phyloP scores from a whole-genome alignment of 257 asterid genomes.

The Lavandula angustifolia region DNA sequence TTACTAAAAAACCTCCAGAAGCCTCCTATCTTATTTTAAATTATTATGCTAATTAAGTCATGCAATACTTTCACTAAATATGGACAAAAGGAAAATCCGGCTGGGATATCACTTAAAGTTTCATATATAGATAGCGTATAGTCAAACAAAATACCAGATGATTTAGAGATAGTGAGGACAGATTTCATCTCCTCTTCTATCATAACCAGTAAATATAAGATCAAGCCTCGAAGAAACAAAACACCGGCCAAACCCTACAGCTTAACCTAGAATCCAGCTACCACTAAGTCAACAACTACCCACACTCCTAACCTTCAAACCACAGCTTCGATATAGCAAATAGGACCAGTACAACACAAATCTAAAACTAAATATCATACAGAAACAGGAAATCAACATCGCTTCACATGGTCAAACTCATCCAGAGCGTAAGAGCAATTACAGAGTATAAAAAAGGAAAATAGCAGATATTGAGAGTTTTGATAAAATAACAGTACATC shows the following conservation, averaged over 20 bases:
- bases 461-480: background rate
- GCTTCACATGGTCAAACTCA: background rate
- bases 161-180: too few species aligned
- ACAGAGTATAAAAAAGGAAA: background rate
- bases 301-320: constrained; percentile 3
- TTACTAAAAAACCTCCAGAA: too few species aligned
- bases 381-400: background rate
- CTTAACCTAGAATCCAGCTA: background rate
- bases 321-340: constrained; percentile 12
- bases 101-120: background rate
- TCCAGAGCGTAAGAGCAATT: background rate
- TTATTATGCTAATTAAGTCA: background rate
- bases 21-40: background rate
- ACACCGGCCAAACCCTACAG: too few species aligned
- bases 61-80: too few species aligned
- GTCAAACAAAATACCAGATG: background rate
- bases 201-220: too few species aligned
- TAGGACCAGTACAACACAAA: background rate
- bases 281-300: background rate
- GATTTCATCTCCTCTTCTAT: too few species aligned
- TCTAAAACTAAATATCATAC: background rate
- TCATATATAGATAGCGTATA: background rate
- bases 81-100: too few species aligned
- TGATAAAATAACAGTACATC: background rate
- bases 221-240: too few species aligned